These are phyloP conservation scores for Obelidium mucronatum DNA, from an alignment of 192 early-diverging fungal genomes.

Conservation along the genomic window DNA sequence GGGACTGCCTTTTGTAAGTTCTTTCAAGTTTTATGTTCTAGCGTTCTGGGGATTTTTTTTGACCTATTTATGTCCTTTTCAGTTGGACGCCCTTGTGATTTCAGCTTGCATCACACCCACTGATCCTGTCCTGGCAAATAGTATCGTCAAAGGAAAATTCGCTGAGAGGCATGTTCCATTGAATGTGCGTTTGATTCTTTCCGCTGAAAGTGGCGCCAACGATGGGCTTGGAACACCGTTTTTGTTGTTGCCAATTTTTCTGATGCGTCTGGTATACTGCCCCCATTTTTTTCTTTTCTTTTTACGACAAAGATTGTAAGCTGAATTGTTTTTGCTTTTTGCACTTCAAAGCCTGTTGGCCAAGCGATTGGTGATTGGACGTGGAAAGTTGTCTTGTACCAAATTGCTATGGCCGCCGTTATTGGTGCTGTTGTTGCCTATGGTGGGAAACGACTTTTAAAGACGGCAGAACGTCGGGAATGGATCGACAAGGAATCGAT, in stretches of 20 bases:
- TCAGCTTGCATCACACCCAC: conserved; percentile 89
- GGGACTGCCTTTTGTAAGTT: conserved; percentile 19
- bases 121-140: conserved; percentile 94
- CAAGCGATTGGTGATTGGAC: conserved; percentile 82
- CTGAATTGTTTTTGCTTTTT: neutral
- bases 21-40: neutral
- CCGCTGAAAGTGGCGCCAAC: conserved; percentile 76
- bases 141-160: conserved; percentile 92
- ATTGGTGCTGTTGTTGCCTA: conserved; percentile 80
- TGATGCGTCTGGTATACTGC: conserved; percentile 52
- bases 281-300: conserved; percentile 24
- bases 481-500: conserved; percentile 90
- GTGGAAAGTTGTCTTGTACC: conserved; percentile 77
- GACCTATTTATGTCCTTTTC: neutral
- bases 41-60: neutral
- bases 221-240: conserved; percentile 92
- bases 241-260: conserved; percentile 76
- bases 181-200: conserved; percentile 48
- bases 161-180: conserved; percentile 88
- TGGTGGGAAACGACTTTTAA: conserved; percentile 70
- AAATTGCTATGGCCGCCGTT: conserved; percentile 73
- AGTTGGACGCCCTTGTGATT: conserved; percentile 78
- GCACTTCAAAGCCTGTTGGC: conserved; percentile 48
- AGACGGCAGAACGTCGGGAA: conserved; percentile 68
- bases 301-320: neutral